Percentiles rank a stretch among this genome's conserved stretches.
phyloP scores from a whole-genome alignment of 345 rosid species.

The Linum usitatissimum region DNA sequence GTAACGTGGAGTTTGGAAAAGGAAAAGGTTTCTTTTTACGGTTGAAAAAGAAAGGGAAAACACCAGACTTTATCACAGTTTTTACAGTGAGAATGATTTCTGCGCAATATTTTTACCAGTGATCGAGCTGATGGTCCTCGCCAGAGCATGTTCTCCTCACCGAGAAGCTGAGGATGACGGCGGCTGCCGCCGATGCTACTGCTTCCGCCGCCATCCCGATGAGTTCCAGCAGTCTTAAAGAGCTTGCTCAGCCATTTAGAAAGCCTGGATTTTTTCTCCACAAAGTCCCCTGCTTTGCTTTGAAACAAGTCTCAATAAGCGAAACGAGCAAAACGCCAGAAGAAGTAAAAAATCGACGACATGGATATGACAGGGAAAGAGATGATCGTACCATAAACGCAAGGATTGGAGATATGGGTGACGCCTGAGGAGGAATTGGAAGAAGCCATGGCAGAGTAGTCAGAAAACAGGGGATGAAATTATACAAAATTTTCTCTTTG shows the following conservation, averaged over 20 bases:
- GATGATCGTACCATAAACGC: slow-evolving; percentile 52
- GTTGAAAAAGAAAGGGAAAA: too few relatives aligned
- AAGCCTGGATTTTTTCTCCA: slow-evolving; percentile 70
- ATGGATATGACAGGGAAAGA: slow-evolving; percentile 1
- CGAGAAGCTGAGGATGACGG: slow-evolving; percentile 52
- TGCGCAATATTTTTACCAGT: slow-evolving; percentile 40
- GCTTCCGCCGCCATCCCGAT: slow-evolving; percentile 24
- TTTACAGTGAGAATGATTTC: too few relatives aligned
- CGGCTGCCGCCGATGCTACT: slow-evolving; percentile 7
- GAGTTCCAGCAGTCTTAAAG: slow-evolving; percentile 49
- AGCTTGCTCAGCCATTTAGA: slow-evolving; percentile 91
- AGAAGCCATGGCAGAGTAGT: slow-evolving; percentile 31
- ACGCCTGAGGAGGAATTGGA: slow-evolving; percentile 21
- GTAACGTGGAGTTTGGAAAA: too few relatives aligned
- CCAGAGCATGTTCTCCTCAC: slow-evolving; percentile 74
- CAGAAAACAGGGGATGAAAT: slow-evolving; percentile 9
- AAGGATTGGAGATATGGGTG: slow-evolving; percentile 64
- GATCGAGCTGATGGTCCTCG: slow-evolving; percentile 43
- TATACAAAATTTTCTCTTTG: background rate
- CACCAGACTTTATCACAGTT: too few relatives aligned
- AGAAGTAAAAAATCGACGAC: background rate
- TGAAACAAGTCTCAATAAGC: slow-evolving; percentile 13
- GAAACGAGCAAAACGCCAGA: background rate
- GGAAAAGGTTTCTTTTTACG: too few relatives aligned
- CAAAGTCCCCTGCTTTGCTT: slow-evolving; percentile 58